Base-by-base conservation (phyloP, 768 basidiomycete species). In the Daedaleopsis nitida region DNA sequence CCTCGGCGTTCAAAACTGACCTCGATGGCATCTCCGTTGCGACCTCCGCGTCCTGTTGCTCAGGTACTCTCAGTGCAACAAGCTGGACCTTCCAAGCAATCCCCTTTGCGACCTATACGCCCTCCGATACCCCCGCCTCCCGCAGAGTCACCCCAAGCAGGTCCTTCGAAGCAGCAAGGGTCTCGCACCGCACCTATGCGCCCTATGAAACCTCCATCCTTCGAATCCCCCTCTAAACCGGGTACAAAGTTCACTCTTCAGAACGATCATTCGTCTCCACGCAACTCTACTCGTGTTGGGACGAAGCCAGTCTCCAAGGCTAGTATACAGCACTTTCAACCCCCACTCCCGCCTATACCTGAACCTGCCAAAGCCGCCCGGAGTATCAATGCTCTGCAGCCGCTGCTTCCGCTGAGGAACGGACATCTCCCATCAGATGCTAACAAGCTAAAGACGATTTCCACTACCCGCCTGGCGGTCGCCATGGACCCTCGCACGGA, bases 401-500 rank as follows among this genome's bases (percentile, higher is more conserved):
- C 66, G 8, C 63, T 63, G 7, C 58, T 57, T 17, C 58, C 44
- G 7, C 60, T 0, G 38, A 51, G 11, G 17, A 44, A 27, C 6
- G 59, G 52, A 5, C 59, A 52, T 23, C 35, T 24, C 9, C 62
- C 71, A 1, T 66, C 72, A 3, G 56, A 55, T n/a, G 52, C 55
- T 17, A 55, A 53, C 44, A 58, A 62, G 4, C 66, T 74, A 39
- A 78, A 81, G 59, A 80, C 84, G 8, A 81, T 87, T 34, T 78
- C 78, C 0, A 81, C 78, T 16, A 86, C 84, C 6, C 70, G 73
- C n/a, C 71, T 87, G 16, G 84, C 85, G 1, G 76, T 74, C 14
- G 79, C 82, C 21, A 84, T 77, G 13, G 80, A 86, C 68, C 73
- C 83, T 1, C 80, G 77, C 38, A 82, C 83, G 16, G 83, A 86